Evolutionary conservation across 495 filamentous ascomycete species (phyloP).

Genomic region (Penicilliopsis zonata): DNA sequence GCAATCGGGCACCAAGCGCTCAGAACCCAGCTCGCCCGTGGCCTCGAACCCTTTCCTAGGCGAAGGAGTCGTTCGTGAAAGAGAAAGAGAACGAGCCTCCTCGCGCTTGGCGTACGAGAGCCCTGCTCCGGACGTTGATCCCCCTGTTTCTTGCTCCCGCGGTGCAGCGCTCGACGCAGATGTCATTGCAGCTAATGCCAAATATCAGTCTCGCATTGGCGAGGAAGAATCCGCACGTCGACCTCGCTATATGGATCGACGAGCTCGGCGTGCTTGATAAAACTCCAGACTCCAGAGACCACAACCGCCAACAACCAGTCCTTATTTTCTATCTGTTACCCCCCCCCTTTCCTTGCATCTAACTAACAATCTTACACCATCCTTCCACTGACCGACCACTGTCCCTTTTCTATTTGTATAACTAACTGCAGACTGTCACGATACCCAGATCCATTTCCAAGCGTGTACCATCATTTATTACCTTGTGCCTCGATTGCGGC

Average conservation of each 20-base stretch:
- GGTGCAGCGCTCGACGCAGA: slow-evolving; percentile 8
- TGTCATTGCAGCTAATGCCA: slow-evolving; percentile 8
- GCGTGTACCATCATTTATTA: no score
- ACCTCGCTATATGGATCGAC: slow-evolving; percentile 28
- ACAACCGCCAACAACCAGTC: neutral
- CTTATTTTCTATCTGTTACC: no score
- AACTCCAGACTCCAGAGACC: neutral
- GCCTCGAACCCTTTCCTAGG: neutral
- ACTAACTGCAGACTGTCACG: no score
- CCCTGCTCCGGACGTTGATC: neutral
- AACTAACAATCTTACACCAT: no score
- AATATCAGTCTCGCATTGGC: slow-evolving; percentile 6
- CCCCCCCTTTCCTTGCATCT: no score
- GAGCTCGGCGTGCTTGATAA: slow-evolving; percentile 16
- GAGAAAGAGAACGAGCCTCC: neutral
- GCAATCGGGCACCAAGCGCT: slow-evolving; percentile 18
- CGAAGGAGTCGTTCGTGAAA: no score
- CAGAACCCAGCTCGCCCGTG: slow-evolving; percentile 4
- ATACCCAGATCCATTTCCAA: no score
- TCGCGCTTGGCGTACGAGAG: neutral
- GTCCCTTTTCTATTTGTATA: no score
- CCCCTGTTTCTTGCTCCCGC: neutral
- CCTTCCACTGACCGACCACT: no score
- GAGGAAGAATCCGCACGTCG: slow-evolving; percentile 15
- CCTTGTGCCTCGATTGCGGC: no score